These are phyloP conservation scores for Zostera marina DNA, from an alignment of 116 monocot genomes.

Conservation along the genomic window DNA sequence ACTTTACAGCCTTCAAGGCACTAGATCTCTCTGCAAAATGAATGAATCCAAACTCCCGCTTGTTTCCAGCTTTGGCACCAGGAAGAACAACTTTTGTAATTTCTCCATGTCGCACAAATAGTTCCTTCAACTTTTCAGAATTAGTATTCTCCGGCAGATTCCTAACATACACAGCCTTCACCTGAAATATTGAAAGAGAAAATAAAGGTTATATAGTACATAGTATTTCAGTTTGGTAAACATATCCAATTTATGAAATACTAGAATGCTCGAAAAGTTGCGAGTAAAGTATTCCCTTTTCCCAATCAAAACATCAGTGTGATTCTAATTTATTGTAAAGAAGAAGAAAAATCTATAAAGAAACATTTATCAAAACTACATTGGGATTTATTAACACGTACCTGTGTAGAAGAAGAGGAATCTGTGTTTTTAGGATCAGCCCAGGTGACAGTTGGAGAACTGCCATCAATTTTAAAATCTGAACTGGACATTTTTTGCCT, in stretches of 20 bases:
- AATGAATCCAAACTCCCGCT: conserved; percentile 90
- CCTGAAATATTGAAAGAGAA: conserved; percentile 34
- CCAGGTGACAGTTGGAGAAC: conserved; percentile 73
- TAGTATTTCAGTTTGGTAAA: not conserved
- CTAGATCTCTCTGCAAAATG: conserved; percentile 98
- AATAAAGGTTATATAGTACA: too few species aligned
- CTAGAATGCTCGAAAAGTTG: too few species aligned
- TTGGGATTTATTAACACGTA: conserved; percentile 5
- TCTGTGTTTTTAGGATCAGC: conserved; percentile 89
- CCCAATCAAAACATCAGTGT: too few species aligned
- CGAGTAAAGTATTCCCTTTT: too few species aligned
- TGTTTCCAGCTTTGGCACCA: conserved; percentile 58
- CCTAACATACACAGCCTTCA: conserved; percentile 86
- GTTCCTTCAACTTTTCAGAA: conserved; percentile 64
- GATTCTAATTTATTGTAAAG: too few species aligned
- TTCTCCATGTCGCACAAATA: conserved; percentile 84
- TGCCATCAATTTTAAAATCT: conserved; percentile 83
- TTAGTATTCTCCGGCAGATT: conserved; percentile 80
- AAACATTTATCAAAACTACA: too few species aligned
- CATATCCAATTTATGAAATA: too few species aligned
- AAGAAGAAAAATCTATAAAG: too few species aligned
- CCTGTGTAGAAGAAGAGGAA: conserved; percentile 85
- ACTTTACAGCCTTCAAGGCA: conserved; percentile 88
- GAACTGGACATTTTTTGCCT: conserved; percentile 63
- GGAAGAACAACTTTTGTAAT: conserved; percentile 88